These are phyloP conservation scores for Tubosaeta sp. DNA, from an alignment of 768 basidiomycete species.

Conservation along the genomic window DNA sequence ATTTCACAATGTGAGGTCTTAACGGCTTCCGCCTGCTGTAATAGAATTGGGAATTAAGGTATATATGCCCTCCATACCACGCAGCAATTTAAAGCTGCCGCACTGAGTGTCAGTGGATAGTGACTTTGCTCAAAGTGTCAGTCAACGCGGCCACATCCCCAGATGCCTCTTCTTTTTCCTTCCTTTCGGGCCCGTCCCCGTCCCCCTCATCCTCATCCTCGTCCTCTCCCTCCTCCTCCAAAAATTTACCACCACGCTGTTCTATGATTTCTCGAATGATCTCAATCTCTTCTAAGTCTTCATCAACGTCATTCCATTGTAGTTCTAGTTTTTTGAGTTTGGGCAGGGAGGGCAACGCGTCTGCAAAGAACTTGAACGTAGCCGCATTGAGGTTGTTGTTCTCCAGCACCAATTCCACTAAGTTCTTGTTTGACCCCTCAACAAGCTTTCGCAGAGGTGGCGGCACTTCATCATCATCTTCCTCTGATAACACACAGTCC, in stretches of 20 bases:
- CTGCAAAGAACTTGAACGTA: slow-evolving; percentile 64
- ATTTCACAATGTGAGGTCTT: too few species aligned
- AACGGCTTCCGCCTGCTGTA: too few species aligned
- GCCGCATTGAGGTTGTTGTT: slow-evolving; percentile 84
- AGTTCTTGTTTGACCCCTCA: slow-evolving; percentile 65
- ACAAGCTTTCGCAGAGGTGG: slow-evolving; percentile 57
- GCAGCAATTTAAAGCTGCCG: not conserved
- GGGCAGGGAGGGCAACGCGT: slow-evolving; percentile 58
- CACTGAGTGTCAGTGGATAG: slow-evolving; percentile 33
- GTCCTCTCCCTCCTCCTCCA: slow-evolving; percentile 70
- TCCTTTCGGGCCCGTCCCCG: slow-evolving; percentile 38
- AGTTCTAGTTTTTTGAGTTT: slow-evolving; percentile 70
- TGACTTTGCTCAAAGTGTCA: slow-evolving; percentile 62
- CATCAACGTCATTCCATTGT: slow-evolving; percentile 88
- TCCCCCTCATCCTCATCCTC: slow-evolving; percentile 64
- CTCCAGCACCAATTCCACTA: slow-evolving; percentile 78
- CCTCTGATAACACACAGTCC: slow-evolving; percentile 78
- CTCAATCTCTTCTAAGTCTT: slow-evolving; percentile 56
- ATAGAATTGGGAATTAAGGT: too few species aligned
- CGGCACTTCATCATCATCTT: slow-evolving; percentile 75
- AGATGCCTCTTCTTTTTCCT: slow-evolving; percentile 22
- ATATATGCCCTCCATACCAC: slow-evolving; percentile 15
- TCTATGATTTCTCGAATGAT: slow-evolving; percentile 52
- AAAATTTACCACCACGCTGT: slow-evolving; percentile 61
- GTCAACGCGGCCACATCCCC: slow-evolving; percentile 54